Evolutionary conservation across 305 asterid genomes (phyloP), one percentile per base, ranked within the genome.

Genomic region (Nicotiana rustica): DNA sequence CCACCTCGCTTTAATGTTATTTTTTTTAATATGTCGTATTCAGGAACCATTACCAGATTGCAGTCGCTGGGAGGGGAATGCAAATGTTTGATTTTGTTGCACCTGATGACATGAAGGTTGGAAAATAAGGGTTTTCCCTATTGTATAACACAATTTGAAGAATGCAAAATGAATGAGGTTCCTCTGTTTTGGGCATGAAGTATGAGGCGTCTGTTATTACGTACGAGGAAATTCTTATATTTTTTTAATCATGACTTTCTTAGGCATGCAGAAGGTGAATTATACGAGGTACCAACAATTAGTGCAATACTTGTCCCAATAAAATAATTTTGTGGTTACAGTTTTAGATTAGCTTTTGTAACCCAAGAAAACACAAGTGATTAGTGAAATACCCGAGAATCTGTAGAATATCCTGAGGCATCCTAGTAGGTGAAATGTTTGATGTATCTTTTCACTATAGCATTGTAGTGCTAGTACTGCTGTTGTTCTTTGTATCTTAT

Each of bases 21-120:
- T 17, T 29, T 25, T 25, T 64, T 25, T 25, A 70, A 67, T 52
- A 65, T 25, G 33, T 44, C 75, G 14, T 71, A 80, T 83, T 65
- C 95, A 96, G 98, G 91, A 82, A 89, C 86, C 87, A 80, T 87
- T 96, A 93, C 91, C 91, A 89, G 93, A 93, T 96, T 79, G 92
- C 91, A 80, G 97, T 96, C n/a, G 97, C 97, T 80, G 99, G 99
- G 84, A 91, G 99, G 87, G 99, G 99, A 85, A 92, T 96, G 94
- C 98, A 96, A 87, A 93, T 92, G 93, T 87, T 94, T 59, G 94
- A 92, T 81, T 93, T 96, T 84, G 55, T 81, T 57, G 90, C 90
- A 76, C 81, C 85, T 52, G 33, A 75, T 77, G 84, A 67, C 55
- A 79, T 64, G 59, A n/a, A 55, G 47, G 29, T 44, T 66, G 67